phyloP scores from a whole-genome alignment of 176 grass and related monocot species.

The Pharus latifolius region DNA sequence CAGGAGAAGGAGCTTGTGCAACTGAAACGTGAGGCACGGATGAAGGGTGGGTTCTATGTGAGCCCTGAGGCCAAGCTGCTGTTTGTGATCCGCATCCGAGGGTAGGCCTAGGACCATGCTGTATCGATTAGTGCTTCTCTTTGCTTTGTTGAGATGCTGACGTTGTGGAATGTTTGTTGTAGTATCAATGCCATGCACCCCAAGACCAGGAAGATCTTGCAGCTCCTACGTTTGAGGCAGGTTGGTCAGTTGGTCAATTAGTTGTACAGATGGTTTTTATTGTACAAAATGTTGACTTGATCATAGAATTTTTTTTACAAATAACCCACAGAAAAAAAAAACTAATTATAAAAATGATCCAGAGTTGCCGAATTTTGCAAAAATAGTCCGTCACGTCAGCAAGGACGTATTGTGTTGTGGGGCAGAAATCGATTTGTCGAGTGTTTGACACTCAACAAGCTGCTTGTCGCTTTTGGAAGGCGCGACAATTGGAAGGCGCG shows the following conservation, averaged over 20 bases:
- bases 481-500: too few relatives aligned
- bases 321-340: too few relatives aligned
- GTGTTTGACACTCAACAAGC: too few relatives aligned
- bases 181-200: constrained; percentile 99
- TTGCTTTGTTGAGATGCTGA: background rate
- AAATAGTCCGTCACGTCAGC: too few relatives aligned
- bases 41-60: constrained; percentile 97
- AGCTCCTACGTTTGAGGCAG: constrained; percentile 78
- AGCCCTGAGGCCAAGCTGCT: constrained; percentile 76
- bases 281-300: too few relatives aligned
- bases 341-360: too few relatives aligned
- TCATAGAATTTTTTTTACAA: too few relatives aligned
- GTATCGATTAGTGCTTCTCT: background rate
- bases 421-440: too few relatives aligned
- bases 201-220: constrained; percentile 83
- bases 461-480: too few relatives aligned
- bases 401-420: too few relatives aligned
- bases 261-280: too few relatives aligned
- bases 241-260: background rate
- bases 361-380: too few relatives aligned
- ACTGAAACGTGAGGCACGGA: constrained; percentile 77
- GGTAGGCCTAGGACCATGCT: constrained; percentile 24
- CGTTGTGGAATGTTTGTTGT: background rate
- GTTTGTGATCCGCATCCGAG: constrained; percentile 78
- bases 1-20: constrained; percentile 86